Evolutionary conservation across 768 basidiomycete species (phyloP).

Genomic region (Lactarius akahatsu): DNA sequence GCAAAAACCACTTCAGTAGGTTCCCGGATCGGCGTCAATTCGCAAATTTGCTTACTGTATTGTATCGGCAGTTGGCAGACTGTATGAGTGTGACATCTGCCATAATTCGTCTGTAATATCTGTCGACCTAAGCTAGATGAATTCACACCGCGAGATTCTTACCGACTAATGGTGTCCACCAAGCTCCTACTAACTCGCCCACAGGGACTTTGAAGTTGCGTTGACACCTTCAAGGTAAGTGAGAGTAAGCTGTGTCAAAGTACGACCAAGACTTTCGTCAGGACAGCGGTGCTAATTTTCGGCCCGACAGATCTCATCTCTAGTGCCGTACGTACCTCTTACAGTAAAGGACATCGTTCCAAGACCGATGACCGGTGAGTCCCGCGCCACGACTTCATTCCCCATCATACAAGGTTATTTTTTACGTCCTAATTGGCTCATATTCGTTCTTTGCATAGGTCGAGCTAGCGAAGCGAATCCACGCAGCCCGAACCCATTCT

Average conservation of each 20-base stretch:
- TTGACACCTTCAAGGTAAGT: constrained; percentile 7
- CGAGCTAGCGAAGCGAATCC: background rate
- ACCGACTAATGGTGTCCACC: background rate
- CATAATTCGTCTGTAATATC: background rate
- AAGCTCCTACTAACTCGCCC: background rate
- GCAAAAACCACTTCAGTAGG: background rate
- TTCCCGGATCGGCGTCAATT: background rate
- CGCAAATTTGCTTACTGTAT: background rate
- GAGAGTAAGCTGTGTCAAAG: background rate
- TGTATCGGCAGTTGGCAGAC: background rate
- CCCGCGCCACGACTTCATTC: constrained; percentile 12
- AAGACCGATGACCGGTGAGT: constrained; percentile 11
- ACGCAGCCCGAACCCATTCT: background rate
- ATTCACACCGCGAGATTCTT: background rate
- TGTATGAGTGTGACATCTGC: background rate
- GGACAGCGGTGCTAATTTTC: background rate
- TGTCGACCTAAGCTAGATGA: constrained; percentile 1
- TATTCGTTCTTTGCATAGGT: constrained; percentile 3
- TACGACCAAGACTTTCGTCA: constrained; percentile 3
- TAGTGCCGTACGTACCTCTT: constrained; percentile 1
- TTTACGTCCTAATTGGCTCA: constrained; percentile 9
- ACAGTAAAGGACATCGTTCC: background rate
- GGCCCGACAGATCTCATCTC: background rate
- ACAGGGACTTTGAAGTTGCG: constrained; percentile 1
- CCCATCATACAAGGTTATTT: background rate